Evolutionary conservation across 2,329 filamentous ascomycete species (phyloP), one percentile per base, ranked within the genome.

Genomic region (Colletotrichum trifolii): DNA sequence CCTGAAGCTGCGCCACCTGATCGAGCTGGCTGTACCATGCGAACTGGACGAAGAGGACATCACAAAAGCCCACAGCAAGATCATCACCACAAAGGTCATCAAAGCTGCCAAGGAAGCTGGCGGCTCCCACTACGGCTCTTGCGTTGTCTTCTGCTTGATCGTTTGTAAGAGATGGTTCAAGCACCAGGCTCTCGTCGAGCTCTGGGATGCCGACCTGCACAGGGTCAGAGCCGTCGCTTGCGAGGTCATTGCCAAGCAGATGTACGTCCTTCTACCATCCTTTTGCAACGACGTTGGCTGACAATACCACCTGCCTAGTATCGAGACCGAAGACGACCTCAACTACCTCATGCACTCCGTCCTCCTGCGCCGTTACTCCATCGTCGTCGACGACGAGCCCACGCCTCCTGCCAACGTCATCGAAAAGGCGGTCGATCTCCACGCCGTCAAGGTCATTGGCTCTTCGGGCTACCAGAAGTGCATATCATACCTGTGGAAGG

Each of bases 391-490:
- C 68, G 89, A 88, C 46, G 83, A 91, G 68, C 83, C 91, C 46
- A 94, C 93, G 0, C 80, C 85, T 1, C 92, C 95, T 0, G 85
- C 91, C 68, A 99, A 98, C 73, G 96, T 93, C 25, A 89, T 99
- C 64, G 96, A 99, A 77, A 92, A 93, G 73, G 93, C 96, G 0
- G 94, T 98, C 40, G 96, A 99, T 72, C 80, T 98, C 34, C 96
- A 99, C 75, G 93, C 95, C 1, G 83, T 98, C 49, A 85, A 87
- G 12, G 89, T 99, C 52, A 98, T 98, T 67, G 93, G 93, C 2
- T 95, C 92, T 1, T 94, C 93, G 0, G 95, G 96, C 34, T 99
- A 98, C 76, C 96, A 98, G 70, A 97, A 96, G 79, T 98, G 95
- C 74, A 93, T 98, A 72, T 88, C 85, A 67, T 93, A 96, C 74